Evolutionary conservation across 129 eudicot species (phyloP).

Genomic region (Dittrichia graveolens): DNA sequence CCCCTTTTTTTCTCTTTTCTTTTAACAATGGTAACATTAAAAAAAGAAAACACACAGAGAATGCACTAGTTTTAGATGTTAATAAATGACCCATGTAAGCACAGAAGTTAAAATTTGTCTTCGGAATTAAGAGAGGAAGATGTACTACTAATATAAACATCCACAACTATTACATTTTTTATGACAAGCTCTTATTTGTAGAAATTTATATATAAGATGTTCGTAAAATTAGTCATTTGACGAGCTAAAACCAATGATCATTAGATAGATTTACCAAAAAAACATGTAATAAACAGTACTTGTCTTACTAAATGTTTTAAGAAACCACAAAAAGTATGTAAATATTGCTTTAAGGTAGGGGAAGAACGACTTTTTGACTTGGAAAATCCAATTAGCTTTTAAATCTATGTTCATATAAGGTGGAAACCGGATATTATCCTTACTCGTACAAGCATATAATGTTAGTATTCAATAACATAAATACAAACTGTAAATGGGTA

Average conservation of each 20-base stretch:
- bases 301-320: not conserved
- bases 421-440: no score
- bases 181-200: not conserved
- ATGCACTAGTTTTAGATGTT: no score
- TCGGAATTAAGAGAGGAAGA: not conserved
- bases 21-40: not conserved
- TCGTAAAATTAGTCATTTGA: not conserved
- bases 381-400: no score
- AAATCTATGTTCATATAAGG: no score
- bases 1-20: no score
- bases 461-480: no score
- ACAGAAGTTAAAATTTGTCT: not conserved
- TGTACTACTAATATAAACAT: not conserved
- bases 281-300: not conserved
- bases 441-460: no score
- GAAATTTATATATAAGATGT: not conserved
- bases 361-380: no score
- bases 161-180: not conserved
- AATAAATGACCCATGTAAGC: not conserved
- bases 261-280: not conserved
- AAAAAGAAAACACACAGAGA: not conserved
- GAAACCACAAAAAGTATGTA: not conserved
- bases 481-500: no score
- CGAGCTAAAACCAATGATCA: not conserved
- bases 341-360: not conserved